phyloP scores from a whole-genome alignment of 148 eudicot species.

The Arctostaphylos glauca region DNA sequence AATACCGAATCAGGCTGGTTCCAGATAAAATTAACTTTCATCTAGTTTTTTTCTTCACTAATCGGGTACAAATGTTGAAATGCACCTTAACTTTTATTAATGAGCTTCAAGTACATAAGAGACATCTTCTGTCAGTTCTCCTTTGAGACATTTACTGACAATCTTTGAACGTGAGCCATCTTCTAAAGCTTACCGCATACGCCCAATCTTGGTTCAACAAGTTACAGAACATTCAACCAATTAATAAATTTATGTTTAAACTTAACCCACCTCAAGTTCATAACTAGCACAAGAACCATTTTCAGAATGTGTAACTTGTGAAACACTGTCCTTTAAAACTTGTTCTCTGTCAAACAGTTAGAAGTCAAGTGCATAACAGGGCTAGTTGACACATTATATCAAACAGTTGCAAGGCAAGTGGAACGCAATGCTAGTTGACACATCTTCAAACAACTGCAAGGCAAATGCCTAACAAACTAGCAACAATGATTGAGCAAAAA shows the following conservation, averaged over 20 bases:
- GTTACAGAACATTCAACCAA: background rate
- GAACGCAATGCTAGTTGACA: too few relatives aligned
- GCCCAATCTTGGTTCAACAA: background rate
- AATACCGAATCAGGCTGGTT: background rate
- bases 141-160: background rate
- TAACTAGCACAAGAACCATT: background rate
- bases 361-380: too few relatives aligned
- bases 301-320: constrained; percentile 1
- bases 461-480: too few relatives aligned
- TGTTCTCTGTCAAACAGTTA: background rate
- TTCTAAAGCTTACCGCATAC: background rate
- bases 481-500: too few relatives aligned
- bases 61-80: background rate
- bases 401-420: too few relatives aligned
- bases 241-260: background rate
- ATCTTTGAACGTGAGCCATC: background rate
- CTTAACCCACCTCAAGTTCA: background rate
- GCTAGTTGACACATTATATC: too few relatives aligned
- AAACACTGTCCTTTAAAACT: background rate
- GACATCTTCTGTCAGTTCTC: background rate
- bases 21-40: background rate
- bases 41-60: background rate
- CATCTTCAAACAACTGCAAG: too few relatives aligned
- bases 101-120: background rate
- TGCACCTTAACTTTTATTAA: background rate